Evolutionary conservation across 1,139 yeast genomes (phyloP), one percentile per base, ranked within the genome.

Genomic region (Hansenula lynferdii): DNA sequence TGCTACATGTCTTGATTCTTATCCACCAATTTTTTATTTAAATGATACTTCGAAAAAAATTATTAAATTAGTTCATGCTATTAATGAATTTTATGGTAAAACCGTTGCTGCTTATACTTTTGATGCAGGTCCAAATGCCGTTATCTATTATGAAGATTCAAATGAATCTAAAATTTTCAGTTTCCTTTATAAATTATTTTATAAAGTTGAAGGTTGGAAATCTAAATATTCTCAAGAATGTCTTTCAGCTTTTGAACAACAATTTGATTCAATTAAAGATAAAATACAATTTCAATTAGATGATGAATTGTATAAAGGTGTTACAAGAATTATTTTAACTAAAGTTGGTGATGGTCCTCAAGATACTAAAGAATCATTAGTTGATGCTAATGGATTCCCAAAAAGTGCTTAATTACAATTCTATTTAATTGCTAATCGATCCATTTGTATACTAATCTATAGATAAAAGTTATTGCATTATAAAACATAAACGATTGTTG

Each of bases 41-140:
- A 92, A 89, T 60, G 98, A 94, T 60, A 85, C 95, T n/a, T 89
- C 97, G n/a, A 85, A 85, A 54, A 82, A 81, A 45, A 79, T 90
- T 57, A 85, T 94, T 51, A 85, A 85, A 53, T 70, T 89, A 42
- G 76, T 90, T 27, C 95, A 92, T 61, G 69, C 72, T 42, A 77
- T 92, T 60, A 92, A 92, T 58, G 80, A 72, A 48, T 58, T 60
- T 39, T 80, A 74, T 48, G 85, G 85, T 37, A 69, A 73, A 52
- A 72, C 73, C 15, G 71, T 89, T 39, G 97, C 96, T 19, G 97
- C 97, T 27, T 92, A 92, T 64, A 94, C 99, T 4, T 92, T 85
- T 57, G 99, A 92, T 62, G 99, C 99, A 28, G 99, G 99, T 56
- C 98, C 99, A 60, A 92, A 92, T 65, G 96, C 97, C 12, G 99